phyloP scores from a whole-genome alignment of 2,329 filamentous ascomycete genomes.

The Pezicula carpinea region DNA sequence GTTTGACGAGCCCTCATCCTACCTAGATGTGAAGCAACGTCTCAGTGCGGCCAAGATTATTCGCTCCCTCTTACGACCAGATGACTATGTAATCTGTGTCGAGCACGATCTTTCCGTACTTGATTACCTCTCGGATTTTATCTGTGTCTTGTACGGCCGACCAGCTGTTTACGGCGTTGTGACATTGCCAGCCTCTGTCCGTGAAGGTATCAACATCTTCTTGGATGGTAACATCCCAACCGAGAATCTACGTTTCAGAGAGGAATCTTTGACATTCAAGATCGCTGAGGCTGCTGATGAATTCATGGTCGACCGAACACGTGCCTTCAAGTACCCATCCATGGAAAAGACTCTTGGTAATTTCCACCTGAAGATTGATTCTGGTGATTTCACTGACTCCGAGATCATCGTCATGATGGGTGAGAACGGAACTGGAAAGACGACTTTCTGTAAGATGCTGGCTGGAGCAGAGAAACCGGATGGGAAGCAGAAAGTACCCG shows the following conservation, averaged over 20 bases:
- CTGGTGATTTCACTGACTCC: conserved; percentile 90
- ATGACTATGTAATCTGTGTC: conserved; percentile 97
- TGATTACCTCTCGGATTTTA: conserved; percentile 97
- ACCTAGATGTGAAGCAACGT: conserved; percentile 99
- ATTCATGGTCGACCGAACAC: conserved; percentile 76
- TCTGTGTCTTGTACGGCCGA: conserved; percentile 94
- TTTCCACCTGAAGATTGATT: conserved; percentile 79
- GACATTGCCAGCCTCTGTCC: conserved; percentile 89
- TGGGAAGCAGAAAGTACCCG: conserved; percentile 68
- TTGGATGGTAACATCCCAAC: conserved; percentile 96
- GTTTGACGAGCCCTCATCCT: conserved; percentile 99
- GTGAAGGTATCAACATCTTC: conserved; percentile 99
- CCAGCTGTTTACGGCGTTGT: conserved; percentile 97
- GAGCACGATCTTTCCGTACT: conserved; percentile 99
- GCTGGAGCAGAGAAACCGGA: conserved; percentile 93
- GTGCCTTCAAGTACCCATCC: conserved; percentile 78
- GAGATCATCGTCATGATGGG: conserved; percentile 99
- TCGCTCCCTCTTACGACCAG: conserved; percentile 77
- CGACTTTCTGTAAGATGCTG: conserved; percentile 94
- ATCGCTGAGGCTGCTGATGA: conserved; percentile 88
- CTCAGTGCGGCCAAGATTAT: conserved; percentile 88
- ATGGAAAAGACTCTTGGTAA: conserved; percentile 92
- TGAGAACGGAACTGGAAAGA: conserved; percentile 99
- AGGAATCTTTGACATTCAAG: conserved; percentile 94
- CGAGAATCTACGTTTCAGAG: conserved; percentile 96